These are phyloP conservation scores for Ormosia semicastrata DNA, from an alignment of 306 rosid species.

Conservation along the genomic window DNA sequence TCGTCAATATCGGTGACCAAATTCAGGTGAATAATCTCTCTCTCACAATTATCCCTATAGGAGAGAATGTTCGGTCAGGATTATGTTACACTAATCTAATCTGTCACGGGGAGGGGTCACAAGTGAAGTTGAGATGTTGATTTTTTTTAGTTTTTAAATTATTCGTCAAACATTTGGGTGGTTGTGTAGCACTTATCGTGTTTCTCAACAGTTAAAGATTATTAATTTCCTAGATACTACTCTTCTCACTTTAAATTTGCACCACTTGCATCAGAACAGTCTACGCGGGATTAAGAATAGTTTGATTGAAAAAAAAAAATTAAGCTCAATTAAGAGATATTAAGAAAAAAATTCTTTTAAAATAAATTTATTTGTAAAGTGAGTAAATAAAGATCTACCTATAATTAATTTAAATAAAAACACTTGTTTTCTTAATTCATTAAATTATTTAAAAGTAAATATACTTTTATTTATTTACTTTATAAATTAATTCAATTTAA, in stretches of 20 bases:
- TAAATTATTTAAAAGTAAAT: too few relatives aligned
- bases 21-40: constrained; percentile 54
- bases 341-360: too few relatives aligned
- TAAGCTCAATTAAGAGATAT: too few relatives aligned
- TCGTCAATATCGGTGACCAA: constrained; percentile 93
- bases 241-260: neutral
- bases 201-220: neutral
- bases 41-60: neutral
- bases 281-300: neutral
- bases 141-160: neutral
- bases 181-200: neutral
- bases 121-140: neutral
- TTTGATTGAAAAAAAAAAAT: too few relatives aligned
- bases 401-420: too few relatives aligned
- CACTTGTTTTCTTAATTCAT: too few relatives aligned
- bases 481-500: too few relatives aligned
- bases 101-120: constrained; percentile 45
- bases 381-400: too few relatives aligned
- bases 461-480: too few relatives aligned
- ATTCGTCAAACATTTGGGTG: neutral
- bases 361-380: too few relatives aligned
- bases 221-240: neutral
- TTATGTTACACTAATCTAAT: constrained; percentile 13
- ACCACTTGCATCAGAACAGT: neutral
- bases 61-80: constrained; percentile 8